These are phyloP conservation scores for Cardamine chenopodiifolia DNA, from an alignment of 345 rosid genomes.

Conservation along the genomic window DNA sequence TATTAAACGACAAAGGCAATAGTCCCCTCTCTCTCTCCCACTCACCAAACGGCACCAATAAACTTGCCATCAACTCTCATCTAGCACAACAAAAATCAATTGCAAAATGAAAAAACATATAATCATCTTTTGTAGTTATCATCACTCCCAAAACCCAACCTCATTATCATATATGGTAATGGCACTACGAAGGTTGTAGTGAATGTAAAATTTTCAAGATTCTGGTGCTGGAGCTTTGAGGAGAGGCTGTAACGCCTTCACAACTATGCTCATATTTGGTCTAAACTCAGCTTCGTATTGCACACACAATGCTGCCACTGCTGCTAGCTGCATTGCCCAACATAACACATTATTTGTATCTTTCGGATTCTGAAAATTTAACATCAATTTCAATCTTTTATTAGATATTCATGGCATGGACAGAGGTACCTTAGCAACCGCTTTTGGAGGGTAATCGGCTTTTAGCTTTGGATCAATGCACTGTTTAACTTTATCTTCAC, in stretches of 20 bases:
- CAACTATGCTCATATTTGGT: conserved; percentile 96
- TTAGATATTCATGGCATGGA: conserved; percentile 5
- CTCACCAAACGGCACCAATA: conserved; percentile 25
- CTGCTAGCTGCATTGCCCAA: conserved; percentile 71
- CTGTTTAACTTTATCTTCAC: conserved; percentile 96
- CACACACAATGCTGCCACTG: conserved; percentile 88
- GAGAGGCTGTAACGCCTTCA: conserved; percentile 86
- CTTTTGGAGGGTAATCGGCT: conserved; percentile 95
- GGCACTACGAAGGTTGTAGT: conserved; percentile 17
- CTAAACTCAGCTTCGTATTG: conserved; percentile 93
- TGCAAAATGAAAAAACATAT: conserved; percentile 36
- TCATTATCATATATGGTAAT: conserved; percentile 16
- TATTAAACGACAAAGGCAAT: neutral
- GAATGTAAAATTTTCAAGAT: conserved; percentile 28
- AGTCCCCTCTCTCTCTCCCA: neutral
- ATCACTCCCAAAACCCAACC: conserved; percentile 20
- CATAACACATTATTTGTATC: neutral
- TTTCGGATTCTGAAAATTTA: neutral
- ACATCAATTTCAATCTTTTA: conserved; percentile 1
- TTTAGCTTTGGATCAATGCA: conserved; percentile 97
- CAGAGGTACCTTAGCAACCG: conserved; percentile 80
- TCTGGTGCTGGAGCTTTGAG: conserved; percentile 54
- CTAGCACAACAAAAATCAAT: conserved; percentile 41
- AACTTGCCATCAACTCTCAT: conserved; percentile 27
- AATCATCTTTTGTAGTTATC: neutral